phyloP scores from a whole-genome alignment of 352 stramenopile genomes.

The Globisporangium solare region DNA sequence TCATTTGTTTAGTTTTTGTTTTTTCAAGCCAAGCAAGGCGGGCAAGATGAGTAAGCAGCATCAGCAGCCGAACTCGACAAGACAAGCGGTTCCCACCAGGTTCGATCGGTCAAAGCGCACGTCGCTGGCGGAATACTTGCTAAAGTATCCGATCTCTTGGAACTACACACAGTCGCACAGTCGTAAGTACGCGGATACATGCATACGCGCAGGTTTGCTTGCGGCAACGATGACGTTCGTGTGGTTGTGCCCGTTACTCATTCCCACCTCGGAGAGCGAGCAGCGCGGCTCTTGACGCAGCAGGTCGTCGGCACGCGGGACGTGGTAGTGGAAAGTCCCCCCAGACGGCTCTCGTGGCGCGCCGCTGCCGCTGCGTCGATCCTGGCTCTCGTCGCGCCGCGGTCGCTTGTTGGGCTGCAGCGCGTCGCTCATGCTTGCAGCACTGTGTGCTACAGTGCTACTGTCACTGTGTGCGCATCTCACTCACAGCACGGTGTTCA shows the following conservation, averaged over 20 bases:
- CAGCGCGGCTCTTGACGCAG: slow-evolving; percentile 16
- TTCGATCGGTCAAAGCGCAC: slow-evolving; percentile 62
- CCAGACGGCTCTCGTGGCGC: neutral
- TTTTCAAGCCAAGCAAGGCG: neutral
- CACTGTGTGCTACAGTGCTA: no score
- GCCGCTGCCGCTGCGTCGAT: slow-evolving; percentile 5
- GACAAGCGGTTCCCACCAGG: slow-evolving; percentile 29
- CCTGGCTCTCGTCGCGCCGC: slow-evolving; percentile 2
- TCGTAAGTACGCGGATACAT: no score
- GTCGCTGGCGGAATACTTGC: slow-evolving; percentile 35
- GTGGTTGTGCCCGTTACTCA: slow-evolving; percentile 1
- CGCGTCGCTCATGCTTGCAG: neutral
- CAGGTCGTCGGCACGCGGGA: slow-evolving; percentile 25
- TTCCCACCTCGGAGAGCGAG: slow-evolving; percentile 13
- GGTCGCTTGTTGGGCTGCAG: slow-evolving; percentile 5
- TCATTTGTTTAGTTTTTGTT: no score
- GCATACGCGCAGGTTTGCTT: no score
- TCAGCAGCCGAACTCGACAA: neutral
- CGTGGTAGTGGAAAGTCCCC: slow-evolving; percentile 10
- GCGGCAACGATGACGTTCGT: neutral
- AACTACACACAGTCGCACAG: slow-evolving; percentile 38
- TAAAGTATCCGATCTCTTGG: slow-evolving; percentile 60
- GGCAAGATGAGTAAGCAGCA: neutral
- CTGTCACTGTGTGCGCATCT: no score
- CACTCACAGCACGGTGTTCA: no score